These are phyloP conservation scores for Nakazawaea ernobii DNA, from an alignment of 805 yeast genomes.

Conservation along the genomic window DNA sequence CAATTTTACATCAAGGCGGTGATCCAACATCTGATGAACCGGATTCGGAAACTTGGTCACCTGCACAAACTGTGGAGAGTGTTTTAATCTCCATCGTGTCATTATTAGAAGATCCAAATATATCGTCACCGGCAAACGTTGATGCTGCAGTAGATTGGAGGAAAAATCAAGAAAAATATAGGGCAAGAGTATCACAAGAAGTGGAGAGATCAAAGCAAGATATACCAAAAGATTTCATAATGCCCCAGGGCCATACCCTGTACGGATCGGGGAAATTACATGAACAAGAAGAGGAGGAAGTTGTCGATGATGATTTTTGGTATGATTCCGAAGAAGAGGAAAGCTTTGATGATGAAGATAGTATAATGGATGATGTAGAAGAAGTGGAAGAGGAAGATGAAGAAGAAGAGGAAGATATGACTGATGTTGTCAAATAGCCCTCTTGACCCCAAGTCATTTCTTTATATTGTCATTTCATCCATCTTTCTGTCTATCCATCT, in stretches of 20 bases:
- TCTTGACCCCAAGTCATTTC: not conserved
- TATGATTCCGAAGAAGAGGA: constrained; percentile 26
- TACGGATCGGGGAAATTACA: constrained; percentile 30
- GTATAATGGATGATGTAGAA: constrained; percentile 20
- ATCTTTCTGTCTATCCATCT: not conserved
- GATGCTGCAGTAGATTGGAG: constrained; percentile 93
- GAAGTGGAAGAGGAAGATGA: constrained; percentile 23
- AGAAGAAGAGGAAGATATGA: constrained; percentile 17
- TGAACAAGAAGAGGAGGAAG: constrained; percentile 18
- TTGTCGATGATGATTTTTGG: constrained; percentile 26
- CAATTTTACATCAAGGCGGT: constrained; percentile 88
- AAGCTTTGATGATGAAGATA: constrained; percentile 13
- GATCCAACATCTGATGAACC: constrained; percentile 89
- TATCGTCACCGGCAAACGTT: constrained; percentile 90
- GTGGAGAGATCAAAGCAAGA: constrained; percentile 80
- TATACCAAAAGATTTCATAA: constrained; percentile 79
- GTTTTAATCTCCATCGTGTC: constrained; percentile 89
- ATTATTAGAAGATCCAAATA: constrained; percentile 88
- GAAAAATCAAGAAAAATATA: constrained; percentile 71
- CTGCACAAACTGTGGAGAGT: constrained; percentile 87
- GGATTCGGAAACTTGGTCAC: constrained; percentile 91
- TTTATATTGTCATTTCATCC: too few relatives aligned
- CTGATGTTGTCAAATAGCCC: constrained; percentile 4
- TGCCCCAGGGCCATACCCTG: constrained; percentile 68
- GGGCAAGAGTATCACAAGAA: constrained; percentile 68